These are phyloP conservation scores for Arthrobotrys sphaeroides DNA, from an alignment of 2,329 filamentous ascomycete species.

Conservation along the genomic window DNA sequence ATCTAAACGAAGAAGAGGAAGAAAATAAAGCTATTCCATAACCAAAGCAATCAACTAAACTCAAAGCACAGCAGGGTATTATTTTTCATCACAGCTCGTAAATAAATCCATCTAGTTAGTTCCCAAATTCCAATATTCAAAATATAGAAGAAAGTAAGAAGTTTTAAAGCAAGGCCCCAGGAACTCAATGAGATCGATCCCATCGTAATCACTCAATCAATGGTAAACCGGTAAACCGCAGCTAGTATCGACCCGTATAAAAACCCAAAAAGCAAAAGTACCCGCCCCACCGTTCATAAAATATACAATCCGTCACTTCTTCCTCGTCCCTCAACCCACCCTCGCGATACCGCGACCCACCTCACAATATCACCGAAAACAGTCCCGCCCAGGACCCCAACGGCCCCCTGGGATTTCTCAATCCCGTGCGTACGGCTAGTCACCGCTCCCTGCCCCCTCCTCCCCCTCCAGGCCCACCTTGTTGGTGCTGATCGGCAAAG, in stretches of 20 bases:
- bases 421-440: constrained; percentile 26
- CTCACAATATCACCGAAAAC: constrained; percentile 6
- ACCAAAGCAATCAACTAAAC: not conserved
- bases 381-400: constrained; percentile 29
- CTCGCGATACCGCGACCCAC: not conserved
- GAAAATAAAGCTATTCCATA: not conserved
- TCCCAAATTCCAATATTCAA: too few species aligned
- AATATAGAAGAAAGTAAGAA: too few species aligned
- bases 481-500: constrained; percentile 60
- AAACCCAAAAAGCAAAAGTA: not conserved
- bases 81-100: constrained; percentile 1
- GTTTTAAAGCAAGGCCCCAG: too few species aligned
- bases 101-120: too few species aligned
- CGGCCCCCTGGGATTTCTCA: constrained; percentile 5
- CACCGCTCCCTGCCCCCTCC: constrained; percentile 28
- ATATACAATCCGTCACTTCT: constrained; percentile 7
- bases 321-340: not conserved
- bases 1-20: not conserved
- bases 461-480: not conserved
- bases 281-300: not conserved
- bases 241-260: too few species aligned
- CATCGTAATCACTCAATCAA: too few species aligned
- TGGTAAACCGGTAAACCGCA: too few species aligned
- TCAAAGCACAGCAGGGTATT: not conserved
- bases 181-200: too few species aligned